Evolutionary conservation across 75 land plant species (phyloP).

Genomic region (Ceratopteris richardii): DNA sequence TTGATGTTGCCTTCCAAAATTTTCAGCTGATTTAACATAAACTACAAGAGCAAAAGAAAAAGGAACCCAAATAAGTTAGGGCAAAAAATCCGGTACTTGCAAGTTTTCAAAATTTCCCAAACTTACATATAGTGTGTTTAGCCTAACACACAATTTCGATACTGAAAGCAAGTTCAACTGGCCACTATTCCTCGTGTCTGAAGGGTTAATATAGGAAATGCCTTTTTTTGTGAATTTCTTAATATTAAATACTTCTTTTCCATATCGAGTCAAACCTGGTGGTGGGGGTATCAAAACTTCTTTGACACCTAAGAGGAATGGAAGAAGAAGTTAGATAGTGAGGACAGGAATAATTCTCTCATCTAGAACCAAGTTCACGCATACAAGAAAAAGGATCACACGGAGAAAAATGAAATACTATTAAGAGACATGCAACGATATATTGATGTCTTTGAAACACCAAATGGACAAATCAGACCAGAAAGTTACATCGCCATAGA

Average conservation of each 20-base stretch:
- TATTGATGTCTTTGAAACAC: too few relatives aligned
- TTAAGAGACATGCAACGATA: too few relatives aligned
- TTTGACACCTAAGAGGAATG: slow-evolving; percentile 42
- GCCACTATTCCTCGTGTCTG: slow-evolving; percentile 55
- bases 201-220: slow-evolving; percentile 38
- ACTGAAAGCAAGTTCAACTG: slow-evolving; percentile 63
- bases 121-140: slow-evolving; percentile 91
- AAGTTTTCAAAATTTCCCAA: too few relatives aligned
- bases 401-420: too few relatives aligned
- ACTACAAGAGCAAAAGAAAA: slow-evolving; percentile 39
- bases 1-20: slow-evolving; percentile 84
- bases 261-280: slow-evolving; percentile 80
- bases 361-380: too few relatives aligned
- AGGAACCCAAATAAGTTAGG: too few relatives aligned
- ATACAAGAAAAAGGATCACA: too few relatives aligned
- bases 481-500: too few relatives aligned
- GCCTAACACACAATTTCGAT: slow-evolving; percentile 64
- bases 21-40: slow-evolving; percentile 65
- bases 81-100: too few relatives aligned
- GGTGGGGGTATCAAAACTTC: slow-evolving; percentile 78
- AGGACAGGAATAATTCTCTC: too few relatives aligned
- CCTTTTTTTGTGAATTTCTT: slow-evolving; percentile 69
- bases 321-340: too few relatives aligned
- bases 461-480: too few relatives aligned
- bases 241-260: slow-evolving; percentile 65